phyloP scores from a whole-genome alignment of 176 grass and related monocot genomes.

The Musa beccarii region DNA sequence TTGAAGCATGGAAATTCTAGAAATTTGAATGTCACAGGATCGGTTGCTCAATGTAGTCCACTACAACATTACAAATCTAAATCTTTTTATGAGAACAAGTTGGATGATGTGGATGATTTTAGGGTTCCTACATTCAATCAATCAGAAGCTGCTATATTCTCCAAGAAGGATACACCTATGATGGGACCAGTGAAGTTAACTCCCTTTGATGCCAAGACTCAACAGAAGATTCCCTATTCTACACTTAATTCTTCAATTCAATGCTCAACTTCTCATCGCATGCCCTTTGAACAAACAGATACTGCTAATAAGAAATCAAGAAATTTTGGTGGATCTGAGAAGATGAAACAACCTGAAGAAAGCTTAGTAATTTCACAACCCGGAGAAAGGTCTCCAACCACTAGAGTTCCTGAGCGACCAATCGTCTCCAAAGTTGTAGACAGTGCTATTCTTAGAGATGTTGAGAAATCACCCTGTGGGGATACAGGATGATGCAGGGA shows the following conservation, averaged over 20 bases:
- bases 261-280: conserved; percentile 16
- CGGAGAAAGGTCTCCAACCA: background rate
- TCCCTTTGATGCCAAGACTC: conserved; percentile 7
- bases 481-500: background rate
- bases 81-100: conserved; percentile 14
- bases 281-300: conserved; percentile 19
- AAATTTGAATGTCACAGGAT: conserved; percentile 11
- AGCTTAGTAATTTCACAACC: background rate
- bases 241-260: conserved; percentile 20
- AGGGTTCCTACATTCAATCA: conserved; percentile 5
- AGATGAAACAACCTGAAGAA: background rate
- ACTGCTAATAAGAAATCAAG: conserved; percentile 20
- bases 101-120: conserved; percentile 67
- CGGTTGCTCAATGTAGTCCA: conserved; percentile 33
- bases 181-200: conserved; percentile 7
- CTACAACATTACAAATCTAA: background rate
- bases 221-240: conserved; percentile 14
- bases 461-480: background rate
- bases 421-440: background rate
- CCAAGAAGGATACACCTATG: background rate
- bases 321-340: conserved; percentile 2
- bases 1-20: background rate
- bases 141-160: conserved; percentile 1
- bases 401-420: background rate
- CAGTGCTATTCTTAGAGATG: background rate